A percentile compares a stretch with the other conserved stretches of the same genome.
Evolutionary conservation across 2,329 filamentous ascomycete genomes (phyloP).

Genomic region (Cyphellophora europaea): DNA sequence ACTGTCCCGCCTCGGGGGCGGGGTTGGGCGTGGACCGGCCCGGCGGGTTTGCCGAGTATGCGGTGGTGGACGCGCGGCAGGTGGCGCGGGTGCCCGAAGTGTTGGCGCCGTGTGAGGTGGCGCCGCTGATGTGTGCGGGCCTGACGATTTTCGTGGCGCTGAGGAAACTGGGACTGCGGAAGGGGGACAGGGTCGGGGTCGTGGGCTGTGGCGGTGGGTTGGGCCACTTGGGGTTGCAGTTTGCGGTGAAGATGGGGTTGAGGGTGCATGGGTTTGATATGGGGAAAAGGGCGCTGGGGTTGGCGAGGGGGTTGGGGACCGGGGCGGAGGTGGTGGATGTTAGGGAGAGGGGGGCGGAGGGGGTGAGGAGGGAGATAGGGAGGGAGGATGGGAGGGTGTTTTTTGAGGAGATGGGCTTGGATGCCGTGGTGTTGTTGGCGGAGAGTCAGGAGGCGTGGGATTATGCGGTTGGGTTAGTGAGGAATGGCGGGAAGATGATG

Average conservation of each 20-base stretch:
- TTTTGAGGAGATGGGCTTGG: conserved; percentile 32
- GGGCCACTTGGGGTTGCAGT: conserved; percentile 69
- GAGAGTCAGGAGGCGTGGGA: conserved; percentile 29
- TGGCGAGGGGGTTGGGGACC: conserved; percentile 54
- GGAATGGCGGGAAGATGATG: conserved; percentile 23
- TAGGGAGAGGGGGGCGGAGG: conserved; percentile 23
- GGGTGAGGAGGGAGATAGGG: conserved; percentile 20
- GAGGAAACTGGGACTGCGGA: conserved; percentile 7
- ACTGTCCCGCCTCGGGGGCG: conserved; percentile 37
- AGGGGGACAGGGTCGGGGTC: conserved; percentile 48
- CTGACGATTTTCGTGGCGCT: conserved; percentile 12
- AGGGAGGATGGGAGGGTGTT: conserved; percentile 8
- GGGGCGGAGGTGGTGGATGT: conserved; percentile 32
- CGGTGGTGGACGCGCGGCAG: conserved; percentile 17
- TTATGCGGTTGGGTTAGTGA: conserved; percentile 21
- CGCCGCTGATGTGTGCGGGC: conserved; percentile 15
- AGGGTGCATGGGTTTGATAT: conserved; percentile 47
- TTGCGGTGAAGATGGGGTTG: conserved; percentile 66
- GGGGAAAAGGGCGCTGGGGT: conserved; percentile 54
- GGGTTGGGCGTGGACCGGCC: conserved; percentile 34
- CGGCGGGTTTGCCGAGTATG: conserved; percentile 20
- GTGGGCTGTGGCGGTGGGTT: conserved; percentile 64
- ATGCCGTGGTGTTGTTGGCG: conserved; percentile 33
- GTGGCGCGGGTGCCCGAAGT: conserved; percentile 17
- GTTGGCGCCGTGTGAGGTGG: conserved; percentile 7